phyloP scores from a whole-genome alignment of 148 eudicot species.

The Chenopodium album region DNA sequence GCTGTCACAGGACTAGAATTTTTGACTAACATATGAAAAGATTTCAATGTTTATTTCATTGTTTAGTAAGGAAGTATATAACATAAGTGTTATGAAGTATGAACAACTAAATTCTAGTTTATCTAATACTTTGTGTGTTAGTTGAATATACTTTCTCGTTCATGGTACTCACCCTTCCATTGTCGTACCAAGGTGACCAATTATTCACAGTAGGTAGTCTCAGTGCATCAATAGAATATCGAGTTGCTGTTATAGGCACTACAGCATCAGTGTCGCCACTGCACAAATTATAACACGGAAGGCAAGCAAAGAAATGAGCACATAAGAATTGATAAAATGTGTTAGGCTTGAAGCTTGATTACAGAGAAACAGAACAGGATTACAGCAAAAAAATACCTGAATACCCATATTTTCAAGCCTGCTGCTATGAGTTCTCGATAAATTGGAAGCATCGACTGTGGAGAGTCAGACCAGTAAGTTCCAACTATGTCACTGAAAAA shows the following conservation, averaged over 20 bases:
- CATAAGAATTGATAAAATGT: no score
- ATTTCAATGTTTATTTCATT: no score
- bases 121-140: no score
- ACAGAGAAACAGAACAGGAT: not conserved
- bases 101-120: no score
- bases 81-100: no score
- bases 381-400: constrained; percentile 44
- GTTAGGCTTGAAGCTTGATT: not conserved
- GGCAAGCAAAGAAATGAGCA: no score
- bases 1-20: no score
- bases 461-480: constrained; percentile 83
- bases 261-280: constrained; percentile 86
- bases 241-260: constrained; percentile 93
- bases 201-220: constrained; percentile 69
- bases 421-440: constrained; percentile 80
- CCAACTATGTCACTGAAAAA: constrained; percentile 71
- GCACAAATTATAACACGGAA: constrained; percentile 14
- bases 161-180: constrained; percentile 56
- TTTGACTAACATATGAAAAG: no score
- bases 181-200: constrained; percentile 93
- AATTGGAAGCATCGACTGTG: constrained; percentile 89
- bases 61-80: no score
- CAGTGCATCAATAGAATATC: constrained; percentile 77
- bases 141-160: not conserved
- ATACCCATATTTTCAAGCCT: constrained; percentile 88